Evolutionary conservation across 2,329 filamentous ascomycete genomes (phyloP).

Genomic region (Talaromyces sp.): DNA sequence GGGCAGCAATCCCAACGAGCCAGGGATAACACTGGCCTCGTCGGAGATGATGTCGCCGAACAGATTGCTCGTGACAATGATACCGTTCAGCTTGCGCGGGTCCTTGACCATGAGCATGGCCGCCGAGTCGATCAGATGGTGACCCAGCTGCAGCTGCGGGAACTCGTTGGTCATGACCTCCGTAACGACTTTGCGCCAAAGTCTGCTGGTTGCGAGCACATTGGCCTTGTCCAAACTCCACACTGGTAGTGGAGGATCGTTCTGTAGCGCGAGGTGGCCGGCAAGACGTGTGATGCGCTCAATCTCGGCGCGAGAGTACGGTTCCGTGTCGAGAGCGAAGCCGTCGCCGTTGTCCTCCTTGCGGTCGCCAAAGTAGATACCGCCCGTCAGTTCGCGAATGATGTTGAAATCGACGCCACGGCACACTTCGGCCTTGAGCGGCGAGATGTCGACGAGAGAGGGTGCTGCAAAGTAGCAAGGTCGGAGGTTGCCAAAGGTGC

Average conservation of each 20-base stretch:
- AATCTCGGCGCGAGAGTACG: conserved; percentile 78
- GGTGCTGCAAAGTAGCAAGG: conserved; percentile 95
- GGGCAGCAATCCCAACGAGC: conserved; percentile 79
- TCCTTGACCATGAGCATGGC: conserved; percentile 98
- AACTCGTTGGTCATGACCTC: conserved; percentile 86
- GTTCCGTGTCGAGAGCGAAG: conserved; percentile 77
- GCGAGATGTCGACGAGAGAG: conserved; percentile 74
- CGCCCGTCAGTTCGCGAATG: conserved; percentile 84
- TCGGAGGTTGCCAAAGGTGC: conserved; percentile 88
- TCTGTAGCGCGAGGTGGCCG: conserved; percentile 70
- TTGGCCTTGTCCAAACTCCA: conserved; percentile 95
- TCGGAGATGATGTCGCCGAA: conserved; percentile 96
- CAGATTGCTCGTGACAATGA: conserved; percentile 87
- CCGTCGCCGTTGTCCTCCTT: conserved; percentile 68
- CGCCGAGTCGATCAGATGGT: conserved; percentile 93
- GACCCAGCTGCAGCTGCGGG: conserved; percentile 73
- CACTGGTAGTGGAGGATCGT: conserved; percentile 69
- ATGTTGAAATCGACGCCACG: conserved; percentile 86
- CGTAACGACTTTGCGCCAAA: conserved; percentile 83
- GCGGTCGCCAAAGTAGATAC: conserved; percentile 91
- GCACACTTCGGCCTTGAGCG: conserved; percentile 80
- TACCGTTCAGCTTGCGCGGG: conserved; percentile 77
- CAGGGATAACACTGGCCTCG: conserved; percentile 90
- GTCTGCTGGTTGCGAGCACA: conserved; percentile 78
- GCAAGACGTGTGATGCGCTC: conserved; percentile 81